A percentile compares a stretch with the other conserved stretches of the same genome.
Evolutionary conservation across 305 asterid species (phyloP).

Genomic region (Euphrasia arctica): DNA sequence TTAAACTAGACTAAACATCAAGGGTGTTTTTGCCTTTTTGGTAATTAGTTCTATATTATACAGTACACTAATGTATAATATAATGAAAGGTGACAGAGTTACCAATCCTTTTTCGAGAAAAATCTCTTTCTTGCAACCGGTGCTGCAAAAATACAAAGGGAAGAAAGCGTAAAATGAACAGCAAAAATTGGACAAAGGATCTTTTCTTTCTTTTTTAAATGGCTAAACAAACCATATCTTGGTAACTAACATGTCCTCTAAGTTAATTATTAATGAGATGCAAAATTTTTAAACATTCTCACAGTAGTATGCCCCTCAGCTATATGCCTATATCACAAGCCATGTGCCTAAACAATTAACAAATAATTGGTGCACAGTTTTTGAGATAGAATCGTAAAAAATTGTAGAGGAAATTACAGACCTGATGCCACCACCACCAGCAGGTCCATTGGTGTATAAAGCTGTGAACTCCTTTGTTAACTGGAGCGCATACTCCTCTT

Average conservation of each 20-base stretch:
- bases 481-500: conserved; percentile 73
- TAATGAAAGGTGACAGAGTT: conserved; percentile 29
- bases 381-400: not conserved
- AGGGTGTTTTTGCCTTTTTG: not conserved
- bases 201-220: not conserved
- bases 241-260: too few relatives aligned
- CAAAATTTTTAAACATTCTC: too few relatives aligned
- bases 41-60: conserved; percentile 1
- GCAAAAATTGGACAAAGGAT: not conserved
- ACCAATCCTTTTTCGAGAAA: conserved; percentile 76
- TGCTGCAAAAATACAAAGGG: conserved; percentile 56
- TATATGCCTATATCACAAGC: too few relatives aligned
- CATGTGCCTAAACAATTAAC: too few relatives aligned
- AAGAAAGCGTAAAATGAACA: conserved; percentile 13
- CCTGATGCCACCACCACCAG: conserved; percentile 99
- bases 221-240: not conserved
- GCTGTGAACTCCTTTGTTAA: conserved; percentile 79
- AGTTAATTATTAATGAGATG: too few relatives aligned
- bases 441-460: conserved; percentile 95
- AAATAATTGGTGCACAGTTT: too few relatives aligned
- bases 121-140: conserved; percentile 83
- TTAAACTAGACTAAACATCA: not conserved
- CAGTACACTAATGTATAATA: conserved; percentile 4
- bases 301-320: too few relatives aligned
- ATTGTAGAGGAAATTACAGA: conserved; percentile 23